Percentiles rank a stretch among this genome's conserved stretches.
Conservation (phyloP, 108 stramenopile species). For the Cyclostephanos tholiformis region DNA sequence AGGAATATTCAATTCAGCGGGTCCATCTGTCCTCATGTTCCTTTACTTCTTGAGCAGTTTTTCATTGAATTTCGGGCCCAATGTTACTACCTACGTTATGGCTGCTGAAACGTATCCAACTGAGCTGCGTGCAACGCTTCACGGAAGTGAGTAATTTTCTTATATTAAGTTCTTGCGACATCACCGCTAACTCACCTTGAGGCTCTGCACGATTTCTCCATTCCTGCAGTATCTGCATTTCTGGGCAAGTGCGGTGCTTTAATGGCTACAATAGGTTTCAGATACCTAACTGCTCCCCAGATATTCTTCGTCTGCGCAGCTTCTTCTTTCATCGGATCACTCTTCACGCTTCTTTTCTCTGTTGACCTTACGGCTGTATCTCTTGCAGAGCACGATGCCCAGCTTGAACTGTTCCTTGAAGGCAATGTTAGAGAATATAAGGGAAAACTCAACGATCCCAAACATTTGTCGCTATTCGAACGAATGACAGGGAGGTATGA, state of each 20-base stretch:
- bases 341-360: slow-evolving; percentile 28
- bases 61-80: slow-evolving; percentile 20
- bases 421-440: slow-evolving; percentile 28
- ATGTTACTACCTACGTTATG: slow-evolving; percentile 29
- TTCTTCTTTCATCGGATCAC: neutral
- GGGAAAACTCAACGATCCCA: slow-evolving; percentile 26
- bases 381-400: slow-evolving; percentile 38
- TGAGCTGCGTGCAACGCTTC: slow-evolving; percentile 30
- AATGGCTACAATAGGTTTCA: slow-evolving; percentile 21
- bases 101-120: slow-evolving; percentile 40
- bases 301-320: slow-evolving; percentile 26
- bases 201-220: neutral
- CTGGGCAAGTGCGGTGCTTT: slow-evolving; percentile 32
- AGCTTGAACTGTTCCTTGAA: slow-evolving; percentile 37
- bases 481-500: slow-evolving; percentile 23
- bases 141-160: slow-evolving; percentile 9
- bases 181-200: neutral
- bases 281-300: slow-evolving; percentile 8
- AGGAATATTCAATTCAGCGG: slow-evolving; percentile 11
- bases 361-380: slow-evolving; percentile 32
- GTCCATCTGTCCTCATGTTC: slow-evolving; percentile 10
- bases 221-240: slow-evolving; percentile 24
- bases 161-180: too few species aligned
- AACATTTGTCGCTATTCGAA: slow-evolving; percentile 32
- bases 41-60: slow-evolving; percentile 32